Conservation (phyloP, 2,329 filamentous ascomycete genomes). For the Acarospora socialis region DNA sequence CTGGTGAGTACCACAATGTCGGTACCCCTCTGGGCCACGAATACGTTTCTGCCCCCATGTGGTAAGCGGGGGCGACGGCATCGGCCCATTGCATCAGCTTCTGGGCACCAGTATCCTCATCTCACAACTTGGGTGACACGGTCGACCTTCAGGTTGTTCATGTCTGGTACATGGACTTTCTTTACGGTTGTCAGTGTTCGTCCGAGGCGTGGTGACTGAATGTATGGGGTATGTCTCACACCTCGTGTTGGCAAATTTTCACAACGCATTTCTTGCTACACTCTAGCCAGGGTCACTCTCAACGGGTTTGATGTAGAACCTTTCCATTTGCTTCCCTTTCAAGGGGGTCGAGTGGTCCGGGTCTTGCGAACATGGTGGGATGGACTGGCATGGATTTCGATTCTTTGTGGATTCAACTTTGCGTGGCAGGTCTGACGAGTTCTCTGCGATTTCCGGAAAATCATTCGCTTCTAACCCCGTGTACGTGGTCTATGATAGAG, state of each 20-base stretch:
- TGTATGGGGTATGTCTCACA: too few relatives aligned
- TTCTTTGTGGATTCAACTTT: conserved; percentile 6
- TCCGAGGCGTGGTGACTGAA: neutral
- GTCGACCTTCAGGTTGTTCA: neutral
- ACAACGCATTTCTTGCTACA: too few relatives aligned
- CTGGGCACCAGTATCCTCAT: neutral
- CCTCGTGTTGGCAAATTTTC: too few relatives aligned
- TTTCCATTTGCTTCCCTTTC: too few relatives aligned
- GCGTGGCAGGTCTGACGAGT: conserved; percentile 1
- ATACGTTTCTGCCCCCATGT: too few relatives aligned
- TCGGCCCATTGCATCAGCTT: neutral
- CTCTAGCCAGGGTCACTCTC: too few relatives aligned
- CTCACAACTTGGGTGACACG: neutral
- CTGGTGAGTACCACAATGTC: conserved; percentile 8
- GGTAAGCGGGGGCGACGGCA: neutral
- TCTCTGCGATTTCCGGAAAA: conserved; percentile 1
- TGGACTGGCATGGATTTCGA: too few relatives aligned
- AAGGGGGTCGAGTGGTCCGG: too few relatives aligned
- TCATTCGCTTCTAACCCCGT: conserved; percentile 7
- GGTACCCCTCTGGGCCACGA: conserved; percentile 2
- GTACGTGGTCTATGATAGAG: conserved; percentile 2
- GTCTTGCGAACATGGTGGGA: too few relatives aligned
- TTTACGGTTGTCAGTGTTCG: neutral
- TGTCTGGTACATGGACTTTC: conserved; percentile 1
- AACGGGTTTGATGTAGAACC: too few relatives aligned